Percentiles rank a stretch among this genome's conserved stretches.
Evolutionary conservation across 2,329 filamentous ascomycete genomes (phyloP).

Genomic region (Fusarium stilboides): DNA sequence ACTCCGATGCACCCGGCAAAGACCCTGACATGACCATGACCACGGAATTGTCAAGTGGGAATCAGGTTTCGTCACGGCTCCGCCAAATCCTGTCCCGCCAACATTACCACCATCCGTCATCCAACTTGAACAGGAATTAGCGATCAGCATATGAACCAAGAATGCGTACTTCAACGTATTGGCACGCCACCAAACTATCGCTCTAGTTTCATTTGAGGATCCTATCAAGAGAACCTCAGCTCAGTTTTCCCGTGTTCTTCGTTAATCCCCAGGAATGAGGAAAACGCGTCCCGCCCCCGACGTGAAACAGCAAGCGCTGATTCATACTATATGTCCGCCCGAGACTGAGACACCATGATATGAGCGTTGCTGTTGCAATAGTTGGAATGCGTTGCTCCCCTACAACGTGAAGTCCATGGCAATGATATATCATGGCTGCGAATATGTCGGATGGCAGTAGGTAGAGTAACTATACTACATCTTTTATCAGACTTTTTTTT

Average conservation of each 20-base stretch:
- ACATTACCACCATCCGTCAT: slow-evolving; percentile 21
- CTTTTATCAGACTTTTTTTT: slow-evolving; percentile 8
- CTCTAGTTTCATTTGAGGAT: slow-evolving; percentile 3
- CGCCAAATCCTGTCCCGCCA: slow-evolving; percentile 23
- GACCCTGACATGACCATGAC: slow-evolving; percentile 2
- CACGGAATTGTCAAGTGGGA: slow-evolving; percentile 10
- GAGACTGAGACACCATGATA: slow-evolving; percentile 44
- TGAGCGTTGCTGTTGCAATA: slow-evolving; percentile 40
- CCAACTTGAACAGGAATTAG: slow-evolving; percentile 12
- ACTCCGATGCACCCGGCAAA: slow-evolving; percentile 29
- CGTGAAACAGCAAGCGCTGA: slow-evolving; percentile 39
- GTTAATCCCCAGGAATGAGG: slow-evolving; percentile 44
- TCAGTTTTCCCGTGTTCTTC: background rate
- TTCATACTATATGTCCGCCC: slow-evolving; percentile 12
- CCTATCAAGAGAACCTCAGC: background rate
- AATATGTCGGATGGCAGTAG: slow-evolving; percentile 4
- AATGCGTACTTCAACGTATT: slow-evolving; percentile 17
- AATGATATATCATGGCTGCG: slow-evolving; percentile 41
- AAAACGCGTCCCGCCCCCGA: slow-evolving; percentile 8
- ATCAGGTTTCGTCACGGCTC: slow-evolving; percentile 30
- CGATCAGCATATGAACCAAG: slow-evolving; percentile 10
- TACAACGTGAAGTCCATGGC: slow-evolving; percentile 38
- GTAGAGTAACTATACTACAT: slow-evolving; percentile 8
- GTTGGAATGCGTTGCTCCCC: slow-evolving; percentile 56
- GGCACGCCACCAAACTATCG: slow-evolving; percentile 1